These are phyloP conservation scores for Trichoderma sp. DNA, from an alignment of 2,329 filamentous ascomycete genomes.

Conservation along the genomic window DNA sequence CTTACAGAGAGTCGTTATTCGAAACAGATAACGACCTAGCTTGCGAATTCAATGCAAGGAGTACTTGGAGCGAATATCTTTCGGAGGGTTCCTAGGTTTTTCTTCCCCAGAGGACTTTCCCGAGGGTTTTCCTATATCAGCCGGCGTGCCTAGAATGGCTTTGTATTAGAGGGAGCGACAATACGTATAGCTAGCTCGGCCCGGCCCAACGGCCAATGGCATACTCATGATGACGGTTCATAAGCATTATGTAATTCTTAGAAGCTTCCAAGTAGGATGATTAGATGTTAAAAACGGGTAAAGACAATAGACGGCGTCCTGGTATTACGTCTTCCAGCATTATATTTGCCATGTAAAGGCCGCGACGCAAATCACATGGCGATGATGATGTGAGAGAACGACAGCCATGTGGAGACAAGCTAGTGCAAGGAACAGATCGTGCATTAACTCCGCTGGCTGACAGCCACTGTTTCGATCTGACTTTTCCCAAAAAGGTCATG, in stretches of 20 bases:
- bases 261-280: background rate
- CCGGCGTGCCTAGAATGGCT: no score
- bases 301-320: background rate
- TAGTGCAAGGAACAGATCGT: conserved; percentile 10
- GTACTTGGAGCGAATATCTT: no score
- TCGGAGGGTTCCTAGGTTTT: no score
- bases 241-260: background rate
- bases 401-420: conserved; percentile 1
- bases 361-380: background rate
- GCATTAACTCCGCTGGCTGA: conserved; percentile 11
- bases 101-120: no score
- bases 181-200: no score
- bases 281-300: background rate
- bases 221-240: background rate
- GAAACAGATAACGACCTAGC: no score
- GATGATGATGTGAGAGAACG: background rate
- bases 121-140: no score
- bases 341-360: no score
- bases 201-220: background rate
- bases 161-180: no score
- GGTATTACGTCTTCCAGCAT: background rate
- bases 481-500: conserved; percentile 11
- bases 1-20: no score
- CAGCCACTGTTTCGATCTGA: background rate
- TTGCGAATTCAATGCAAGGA: no score